Conservation (phyloP, 139 green algal species). For the Diplosphaera chodatii region DNA sequence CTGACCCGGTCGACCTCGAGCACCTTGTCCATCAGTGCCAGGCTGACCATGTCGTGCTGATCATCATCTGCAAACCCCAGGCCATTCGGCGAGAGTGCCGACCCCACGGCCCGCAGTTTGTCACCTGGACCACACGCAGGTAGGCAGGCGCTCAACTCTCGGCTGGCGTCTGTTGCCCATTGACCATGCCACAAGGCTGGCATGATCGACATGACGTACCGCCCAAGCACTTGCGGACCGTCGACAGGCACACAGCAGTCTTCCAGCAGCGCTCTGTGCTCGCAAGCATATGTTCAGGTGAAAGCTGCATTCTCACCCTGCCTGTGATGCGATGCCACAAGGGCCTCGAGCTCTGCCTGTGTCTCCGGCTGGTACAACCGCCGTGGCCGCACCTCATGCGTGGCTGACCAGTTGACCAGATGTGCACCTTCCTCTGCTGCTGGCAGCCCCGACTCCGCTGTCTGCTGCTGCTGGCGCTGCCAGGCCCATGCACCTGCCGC, state of each 20-base stretch:
- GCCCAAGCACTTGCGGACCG: too few relatives aligned
- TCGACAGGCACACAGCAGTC: background rate
- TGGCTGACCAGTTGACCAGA: constrained; percentile 91
- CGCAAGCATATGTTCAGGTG: background rate
- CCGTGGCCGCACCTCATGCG: constrained; percentile 63
- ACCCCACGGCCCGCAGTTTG: constrained; percentile 77
- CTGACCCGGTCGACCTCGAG: constrained; percentile 68
- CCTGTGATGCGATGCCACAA: constrained; percentile 57
- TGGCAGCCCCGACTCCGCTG: background rate
- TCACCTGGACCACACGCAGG: background rate
- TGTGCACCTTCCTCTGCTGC: constrained; percentile 14
- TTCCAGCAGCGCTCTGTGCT: background rate
- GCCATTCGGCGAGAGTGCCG: constrained; percentile 87
- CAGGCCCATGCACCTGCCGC: background rate
- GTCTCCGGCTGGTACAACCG: constrained; percentile 78
- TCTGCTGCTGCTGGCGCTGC: background rate
- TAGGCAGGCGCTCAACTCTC: too few relatives aligned
- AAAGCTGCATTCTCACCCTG: background rate
- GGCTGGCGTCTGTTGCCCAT: too few relatives aligned
- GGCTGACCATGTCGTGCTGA: constrained; percentile 84
- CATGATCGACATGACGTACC: too few relatives aligned
- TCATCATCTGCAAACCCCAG: constrained; percentile 69
- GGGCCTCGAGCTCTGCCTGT: constrained; percentile 70
- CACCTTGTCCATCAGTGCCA: constrained; percentile 85
- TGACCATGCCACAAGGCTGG: too few relatives aligned